Evolutionary conservation across 352 stramenopile genomes (phyloP).

Genomic region (Globisporangium iwayamae): DNA sequence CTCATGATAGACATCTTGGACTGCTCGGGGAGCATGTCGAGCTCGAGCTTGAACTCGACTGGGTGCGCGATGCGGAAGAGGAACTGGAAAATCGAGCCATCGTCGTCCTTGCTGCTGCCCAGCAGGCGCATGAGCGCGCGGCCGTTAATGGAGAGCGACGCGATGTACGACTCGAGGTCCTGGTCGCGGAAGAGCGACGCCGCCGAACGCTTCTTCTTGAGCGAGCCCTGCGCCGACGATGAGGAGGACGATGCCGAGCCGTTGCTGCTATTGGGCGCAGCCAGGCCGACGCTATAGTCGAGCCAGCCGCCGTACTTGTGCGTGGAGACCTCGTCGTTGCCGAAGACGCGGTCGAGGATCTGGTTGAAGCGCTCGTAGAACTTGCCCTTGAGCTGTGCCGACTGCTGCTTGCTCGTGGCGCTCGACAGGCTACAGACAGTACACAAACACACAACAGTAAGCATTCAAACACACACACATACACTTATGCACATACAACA

Average conservation of each 20-base stretch:
- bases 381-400: conserved; percentile 70
- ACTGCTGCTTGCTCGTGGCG: conserved; percentile 66
- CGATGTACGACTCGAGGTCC: conserved; percentile 55
- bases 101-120: conserved; percentile 55
- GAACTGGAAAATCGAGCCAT: conserved; percentile 78
- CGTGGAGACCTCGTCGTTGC: conserved; percentile 68
- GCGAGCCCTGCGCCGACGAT: conserved; percentile 18
- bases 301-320: conserved; percentile 80
- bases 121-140: conserved; percentile 58
- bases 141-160: conserved; percentile 40
- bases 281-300: conserved; percentile 70
- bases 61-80: conserved; percentile 72
- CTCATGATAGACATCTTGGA: conserved; percentile 77
- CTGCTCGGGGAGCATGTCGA: conserved; percentile 77
- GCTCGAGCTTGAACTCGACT: conserved; percentile 77
- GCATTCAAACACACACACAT: not conserved
- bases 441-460: not conserved
- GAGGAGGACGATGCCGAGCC: not conserved
- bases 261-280: conserved; percentile 6
- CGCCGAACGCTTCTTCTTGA: conserved; percentile 41
- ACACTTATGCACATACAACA: not conserved
- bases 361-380: conserved; percentile 88
- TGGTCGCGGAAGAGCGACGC: conserved; percentile 35
- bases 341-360: conserved; percentile 76
- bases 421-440: conserved; percentile 27